These are phyloP conservation scores for Umbilicus rupestris DNA, from an alignment of 164 flowering plant genomes.

Conservation along the genomic window DNA sequence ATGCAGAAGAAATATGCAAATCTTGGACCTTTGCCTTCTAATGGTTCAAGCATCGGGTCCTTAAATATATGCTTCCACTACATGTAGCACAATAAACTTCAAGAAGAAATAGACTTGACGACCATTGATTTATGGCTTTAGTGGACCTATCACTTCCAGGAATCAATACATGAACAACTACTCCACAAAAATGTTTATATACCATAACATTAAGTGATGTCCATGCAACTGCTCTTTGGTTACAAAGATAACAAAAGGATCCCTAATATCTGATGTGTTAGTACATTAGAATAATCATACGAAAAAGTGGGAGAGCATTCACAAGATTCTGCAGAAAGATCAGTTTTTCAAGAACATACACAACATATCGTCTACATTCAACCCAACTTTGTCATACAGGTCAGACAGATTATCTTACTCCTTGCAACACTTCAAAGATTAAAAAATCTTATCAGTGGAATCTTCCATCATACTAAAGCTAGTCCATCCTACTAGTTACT, in stretches of 20 bases:
- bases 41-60: constrained; percentile 2
- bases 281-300: neutral
- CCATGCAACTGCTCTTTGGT: neutral
- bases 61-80: constrained; percentile 6
- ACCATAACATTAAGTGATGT: neutral
- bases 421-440: neutral
- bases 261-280: neutral
- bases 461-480: constrained; percentile 3
- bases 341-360: neutral
- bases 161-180: neutral
- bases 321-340: no score
- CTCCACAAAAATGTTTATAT: neutral
- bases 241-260: neutral
- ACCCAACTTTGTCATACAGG: neutral
- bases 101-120: neutral
- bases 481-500: neutral
- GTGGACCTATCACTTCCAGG: neutral
- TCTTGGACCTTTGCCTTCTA: neutral
- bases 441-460: neutral
- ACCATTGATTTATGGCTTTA: neutral
- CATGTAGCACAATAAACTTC: neutral
- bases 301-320: no score
- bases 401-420: neutral
- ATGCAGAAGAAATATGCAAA: neutral
- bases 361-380: constrained; percentile 3